Conservation (phyloP, 2,329 filamentous ascomycete species). For the Magnaporthiopsis incrustans region DNA sequence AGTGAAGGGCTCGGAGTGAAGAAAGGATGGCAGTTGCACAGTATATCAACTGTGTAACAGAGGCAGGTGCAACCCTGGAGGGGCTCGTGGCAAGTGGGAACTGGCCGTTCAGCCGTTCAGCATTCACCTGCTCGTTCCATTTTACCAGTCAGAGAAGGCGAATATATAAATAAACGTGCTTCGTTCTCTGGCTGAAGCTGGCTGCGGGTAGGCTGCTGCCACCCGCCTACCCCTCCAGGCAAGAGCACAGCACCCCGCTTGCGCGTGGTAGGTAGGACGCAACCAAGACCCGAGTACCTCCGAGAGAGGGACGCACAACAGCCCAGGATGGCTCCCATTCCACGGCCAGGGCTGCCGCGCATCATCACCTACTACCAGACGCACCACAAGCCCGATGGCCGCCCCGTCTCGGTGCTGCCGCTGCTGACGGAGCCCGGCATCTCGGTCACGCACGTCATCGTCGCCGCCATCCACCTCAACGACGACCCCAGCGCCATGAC, state of each 20-base stretch:
- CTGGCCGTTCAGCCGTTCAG: neutral
- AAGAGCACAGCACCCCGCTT: neutral
- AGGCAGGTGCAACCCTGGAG: neutral
- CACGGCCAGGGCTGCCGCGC: slow-evolving; percentile 18
- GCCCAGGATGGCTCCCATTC: slow-evolving; percentile 22
- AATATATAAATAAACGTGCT: neutral
- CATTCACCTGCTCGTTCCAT: neutral
- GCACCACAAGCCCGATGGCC: slow-evolving; percentile 27
- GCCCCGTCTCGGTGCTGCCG: slow-evolving; percentile 31
- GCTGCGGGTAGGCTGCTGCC: neutral
- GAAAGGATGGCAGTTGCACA: no score
- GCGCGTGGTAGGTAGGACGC: no score
- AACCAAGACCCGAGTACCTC: no score
- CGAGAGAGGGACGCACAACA: neutral
- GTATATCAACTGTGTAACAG: no score
- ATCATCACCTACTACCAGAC: slow-evolving; percentile 34
- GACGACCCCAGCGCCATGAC: slow-evolving; percentile 55
- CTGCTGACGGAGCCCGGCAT: slow-evolving; percentile 29
- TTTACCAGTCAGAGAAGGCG: neutral
- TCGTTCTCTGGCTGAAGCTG: neutral
- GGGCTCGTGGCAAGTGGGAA: neutral
- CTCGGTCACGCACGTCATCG: slow-evolving; percentile 60
- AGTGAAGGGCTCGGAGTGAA: no score
- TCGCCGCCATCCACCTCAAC: slow-evolving; percentile 76
- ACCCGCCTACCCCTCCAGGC: neutral